Base-by-base conservation (phyloP, 352 stramenopile genomes). In the Pythium aquatile region DNA sequence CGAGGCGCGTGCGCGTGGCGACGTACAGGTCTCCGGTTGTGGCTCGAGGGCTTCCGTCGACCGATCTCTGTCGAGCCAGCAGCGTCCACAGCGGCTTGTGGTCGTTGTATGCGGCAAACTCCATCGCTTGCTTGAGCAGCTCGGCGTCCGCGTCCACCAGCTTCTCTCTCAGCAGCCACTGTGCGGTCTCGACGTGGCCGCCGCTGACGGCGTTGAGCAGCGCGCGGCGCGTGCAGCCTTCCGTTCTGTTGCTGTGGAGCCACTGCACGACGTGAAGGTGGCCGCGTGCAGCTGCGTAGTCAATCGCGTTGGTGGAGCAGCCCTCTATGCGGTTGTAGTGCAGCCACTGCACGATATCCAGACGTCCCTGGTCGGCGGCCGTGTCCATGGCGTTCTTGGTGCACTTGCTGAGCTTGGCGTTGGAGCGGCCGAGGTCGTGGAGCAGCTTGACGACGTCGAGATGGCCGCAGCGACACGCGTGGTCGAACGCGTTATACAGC, bases 311-410 rank as follows among this genome's bases (percentile, higher is more conserved):
- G 26, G 61, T 68, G 26, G 52, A 42, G 30, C 54, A 68, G 5
- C 53, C 52, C 35, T 61, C 54, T 1, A 2, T 49, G 16, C 52
- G 61, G 46, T 68, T 30, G 10, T 3, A n/a, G 24, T 68, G 61
- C 3, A 68, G 54, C 61, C 61, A 68, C 53, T 68, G 61, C 14
- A 68, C 52, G 40, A 68, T 30, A 3, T 55, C 40, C 2, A 68
- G 44, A 16, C 47, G 61, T 11, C 61, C 61, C 17, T 68, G 42
- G 16, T 61, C 37, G 42, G 61, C 54, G n/a, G 61, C 61, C 17
- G 26, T 30, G 53, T 68, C 61, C 26, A 68, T 61, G 6, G 54
- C 61, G 32, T 51, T 56, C 32, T 44, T 57, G 8, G 53, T 52
- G 40, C 17, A 48, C 16, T 56, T 56, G 10, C 26, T 24, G 39